Conservation (phyloP, 139 green algal genomes). For the Asterochloris sp. region DNA sequence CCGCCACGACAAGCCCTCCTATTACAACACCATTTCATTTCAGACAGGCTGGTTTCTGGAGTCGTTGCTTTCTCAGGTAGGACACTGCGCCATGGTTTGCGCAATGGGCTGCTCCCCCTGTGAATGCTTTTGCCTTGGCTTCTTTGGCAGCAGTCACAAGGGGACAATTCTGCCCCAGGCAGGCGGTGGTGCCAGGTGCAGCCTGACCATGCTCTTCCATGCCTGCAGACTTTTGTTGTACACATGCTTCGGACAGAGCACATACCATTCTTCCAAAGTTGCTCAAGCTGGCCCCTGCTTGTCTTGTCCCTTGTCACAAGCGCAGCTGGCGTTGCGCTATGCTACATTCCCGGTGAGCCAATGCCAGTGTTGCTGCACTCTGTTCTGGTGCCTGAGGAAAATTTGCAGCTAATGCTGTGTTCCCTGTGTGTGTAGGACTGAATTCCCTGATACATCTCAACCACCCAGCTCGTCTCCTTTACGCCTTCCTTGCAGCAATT, state of each 20-base stretch:
- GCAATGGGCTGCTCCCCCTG: too few species aligned
- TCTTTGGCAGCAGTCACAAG: too few species aligned
- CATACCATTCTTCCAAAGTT: slow-evolving; percentile 30
- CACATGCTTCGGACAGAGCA: slow-evolving; percentile 31
- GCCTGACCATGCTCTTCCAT: slow-evolving; percentile 6
- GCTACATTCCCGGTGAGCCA: slow-evolving; percentile 12
- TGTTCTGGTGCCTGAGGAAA: too few species aligned
- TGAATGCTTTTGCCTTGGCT: too few species aligned
- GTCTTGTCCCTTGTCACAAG: slow-evolving; percentile 7
- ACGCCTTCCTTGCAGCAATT: slow-evolving; percentile 14
- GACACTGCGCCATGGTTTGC: too few species aligned
- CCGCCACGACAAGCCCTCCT: slow-evolving; percentile 5
- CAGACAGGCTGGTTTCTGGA: too few species aligned
- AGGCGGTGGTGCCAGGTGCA: too few species aligned
- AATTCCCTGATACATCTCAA: neutral
- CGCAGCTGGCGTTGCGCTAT: slow-evolving; percentile 21
- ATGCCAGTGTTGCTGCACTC: neutral
- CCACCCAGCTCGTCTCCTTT: slow-evolving; percentile 16
- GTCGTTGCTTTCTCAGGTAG: too few species aligned
- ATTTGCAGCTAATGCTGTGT: too few species aligned
- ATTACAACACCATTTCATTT: neutral
- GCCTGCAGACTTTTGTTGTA: slow-evolving; percentile 29
- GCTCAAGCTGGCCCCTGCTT: slow-evolving; percentile 19
- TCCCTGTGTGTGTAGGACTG: too few species aligned
- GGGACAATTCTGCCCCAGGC: too few species aligned